phyloP scores from a whole-genome alignment of 768 basidiomycete genomes.

The Boletus pseudopeckii region DNA sequence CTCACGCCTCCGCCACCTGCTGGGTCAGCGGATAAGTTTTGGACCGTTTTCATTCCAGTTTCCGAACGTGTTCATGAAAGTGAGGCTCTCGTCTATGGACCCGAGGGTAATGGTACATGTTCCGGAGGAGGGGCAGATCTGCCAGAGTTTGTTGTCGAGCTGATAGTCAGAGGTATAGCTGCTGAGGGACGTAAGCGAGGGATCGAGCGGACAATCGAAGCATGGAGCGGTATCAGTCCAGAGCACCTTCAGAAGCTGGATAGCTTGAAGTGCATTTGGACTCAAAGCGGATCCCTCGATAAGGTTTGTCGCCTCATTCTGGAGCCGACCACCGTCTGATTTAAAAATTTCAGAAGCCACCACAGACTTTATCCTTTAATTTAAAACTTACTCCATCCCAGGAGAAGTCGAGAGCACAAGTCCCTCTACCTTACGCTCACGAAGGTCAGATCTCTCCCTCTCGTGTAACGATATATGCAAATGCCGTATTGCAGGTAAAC shows the following conservation, averaged over 20 bases:
- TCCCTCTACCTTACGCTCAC: conserved; percentile 88
- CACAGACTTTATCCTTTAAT: conserved; percentile 81
- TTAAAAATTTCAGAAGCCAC: conserved; percentile 30
- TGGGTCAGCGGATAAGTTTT: conserved; percentile 68
- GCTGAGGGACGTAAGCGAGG: conserved; percentile 48
- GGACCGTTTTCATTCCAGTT: conserved; percentile 70
- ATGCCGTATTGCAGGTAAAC: conserved; percentile 33
- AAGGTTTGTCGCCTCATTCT: conserved; percentile 29
- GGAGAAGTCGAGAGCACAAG: conserved; percentile 71
- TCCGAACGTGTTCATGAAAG: conserved; percentile 59
- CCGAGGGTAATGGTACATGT: conserved; percentile 46
- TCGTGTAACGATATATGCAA: background rate
- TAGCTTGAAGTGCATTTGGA: conserved; percentile 48
- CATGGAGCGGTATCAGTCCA: conserved; percentile 46
- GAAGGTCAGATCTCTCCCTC: conserved; percentile 50
- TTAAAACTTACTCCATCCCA: conserved; percentile 80
- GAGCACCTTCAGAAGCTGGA: conserved; percentile 52
- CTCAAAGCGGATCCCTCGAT: conserved; percentile 30
- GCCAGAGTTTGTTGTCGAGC: conserved; percentile 58
- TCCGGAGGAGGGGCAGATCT: conserved; percentile 32
- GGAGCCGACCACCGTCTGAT: background rate
- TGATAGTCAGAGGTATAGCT: conserved; percentile 46
- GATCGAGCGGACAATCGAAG: conserved; percentile 62
- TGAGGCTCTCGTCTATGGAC: conserved; percentile 58
- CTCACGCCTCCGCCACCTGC: conserved; percentile 67